These are phyloP conservation scores for Raffaelea arxii DNA, from an alignment of 2,329 filamentous ascomycete species.

Conservation along the genomic window DNA sequence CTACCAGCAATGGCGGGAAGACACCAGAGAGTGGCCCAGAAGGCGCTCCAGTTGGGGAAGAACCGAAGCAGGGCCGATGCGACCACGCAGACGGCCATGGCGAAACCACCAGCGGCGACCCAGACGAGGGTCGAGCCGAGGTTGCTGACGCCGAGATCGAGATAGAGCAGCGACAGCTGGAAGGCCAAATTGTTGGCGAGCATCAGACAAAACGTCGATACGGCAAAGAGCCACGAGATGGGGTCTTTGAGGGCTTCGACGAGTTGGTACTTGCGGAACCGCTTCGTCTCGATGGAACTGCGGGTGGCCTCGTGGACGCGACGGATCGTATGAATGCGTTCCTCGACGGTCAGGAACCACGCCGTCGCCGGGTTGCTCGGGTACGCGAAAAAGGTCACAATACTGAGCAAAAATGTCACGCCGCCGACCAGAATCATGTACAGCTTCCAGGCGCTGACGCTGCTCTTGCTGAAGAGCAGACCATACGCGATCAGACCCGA, in stretches of 20 bases:
- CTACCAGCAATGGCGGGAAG: constrained; percentile 19
- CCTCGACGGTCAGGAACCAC: constrained; percentile 12
- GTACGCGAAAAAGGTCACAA: constrained; percentile 24
- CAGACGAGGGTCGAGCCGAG: constrained; percentile 29
- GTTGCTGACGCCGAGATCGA: constrained; percentile 23
- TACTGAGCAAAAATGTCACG: constrained; percentile 22
- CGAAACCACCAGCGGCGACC: constrained; percentile 25
- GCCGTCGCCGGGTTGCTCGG: constrained; percentile 13
- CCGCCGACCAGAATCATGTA: constrained; percentile 29
- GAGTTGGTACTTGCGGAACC: constrained; percentile 20
- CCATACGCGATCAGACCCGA: constrained; percentile 31
- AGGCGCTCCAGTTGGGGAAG: constrained; percentile 22
- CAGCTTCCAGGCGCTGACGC: constrained; percentile 26
- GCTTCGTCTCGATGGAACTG: constrained; percentile 27
- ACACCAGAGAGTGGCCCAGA: constrained; percentile 21
- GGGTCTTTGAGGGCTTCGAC: constrained; percentile 13
- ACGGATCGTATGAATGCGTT: constrained; percentile 15
- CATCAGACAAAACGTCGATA: constrained; percentile 24
- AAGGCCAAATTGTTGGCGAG: constrained; percentile 29
- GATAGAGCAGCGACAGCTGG: constrained; percentile 27
- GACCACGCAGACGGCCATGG: constrained; percentile 21
- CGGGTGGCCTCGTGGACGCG: constrained; percentile 22
- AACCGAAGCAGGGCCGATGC: constrained; percentile 20
- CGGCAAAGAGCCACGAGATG: constrained; percentile 13
- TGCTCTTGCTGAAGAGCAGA: constrained; percentile 24